Evolutionary conservation across 768 basidiomycete genomes (phyloP).

Genomic region (Kwoniella dendrophila): DNA sequence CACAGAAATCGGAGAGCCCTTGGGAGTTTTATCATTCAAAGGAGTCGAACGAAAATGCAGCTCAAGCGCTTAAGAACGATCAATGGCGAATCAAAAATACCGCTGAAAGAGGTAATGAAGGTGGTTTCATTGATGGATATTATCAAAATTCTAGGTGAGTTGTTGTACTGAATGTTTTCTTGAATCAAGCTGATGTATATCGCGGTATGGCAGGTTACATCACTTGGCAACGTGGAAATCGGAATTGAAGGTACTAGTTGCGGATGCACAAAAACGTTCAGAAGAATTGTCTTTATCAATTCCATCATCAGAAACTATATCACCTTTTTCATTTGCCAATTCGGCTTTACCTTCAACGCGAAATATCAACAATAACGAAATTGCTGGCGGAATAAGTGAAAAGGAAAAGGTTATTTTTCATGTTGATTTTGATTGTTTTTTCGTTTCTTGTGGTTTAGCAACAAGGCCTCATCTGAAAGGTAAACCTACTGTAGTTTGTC

Average conservation of each 20-base stretch:
- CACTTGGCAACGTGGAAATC: slow-evolving; percentile 90
- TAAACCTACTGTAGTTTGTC: slow-evolving; percentile 91
- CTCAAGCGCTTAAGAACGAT: slow-evolving; percentile 77
- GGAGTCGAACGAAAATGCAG: slow-evolving; percentile 70
- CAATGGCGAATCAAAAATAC: slow-evolving; percentile 88
- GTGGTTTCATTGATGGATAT: slow-evolving; percentile 83
- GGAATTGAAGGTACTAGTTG: slow-evolving; percentile 77
- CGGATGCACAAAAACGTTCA: slow-evolving; percentile 71
- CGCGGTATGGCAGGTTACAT: slow-evolving; percentile 67
- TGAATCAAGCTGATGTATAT: too few species aligned
- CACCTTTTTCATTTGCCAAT: slow-evolving; percentile 42
- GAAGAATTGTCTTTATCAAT: slow-evolving; percentile 42
- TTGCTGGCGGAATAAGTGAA: slow-evolving; percentile 2
- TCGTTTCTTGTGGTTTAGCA: slow-evolving; percentile 86
- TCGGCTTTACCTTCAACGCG: slow-evolving; percentile 36
- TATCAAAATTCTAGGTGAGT: slow-evolving; percentile 62
- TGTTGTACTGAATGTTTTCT: too few species aligned
- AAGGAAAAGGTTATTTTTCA: slow-evolving; percentile 62
- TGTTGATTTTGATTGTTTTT: slow-evolving; percentile 86
- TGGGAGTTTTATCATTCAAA: slow-evolving; percentile 68
- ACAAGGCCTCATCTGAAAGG: slow-evolving; percentile 78
- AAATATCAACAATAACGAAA: neutral
- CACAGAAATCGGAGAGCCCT: slow-evolving; percentile 57
- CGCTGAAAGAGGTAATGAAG: slow-evolving; percentile 64
- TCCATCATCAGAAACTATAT: slow-evolving; percentile 27